Base-by-base conservation (phyloP, 257 asterid species). In the Solanum lycopersicoides region DNA sequence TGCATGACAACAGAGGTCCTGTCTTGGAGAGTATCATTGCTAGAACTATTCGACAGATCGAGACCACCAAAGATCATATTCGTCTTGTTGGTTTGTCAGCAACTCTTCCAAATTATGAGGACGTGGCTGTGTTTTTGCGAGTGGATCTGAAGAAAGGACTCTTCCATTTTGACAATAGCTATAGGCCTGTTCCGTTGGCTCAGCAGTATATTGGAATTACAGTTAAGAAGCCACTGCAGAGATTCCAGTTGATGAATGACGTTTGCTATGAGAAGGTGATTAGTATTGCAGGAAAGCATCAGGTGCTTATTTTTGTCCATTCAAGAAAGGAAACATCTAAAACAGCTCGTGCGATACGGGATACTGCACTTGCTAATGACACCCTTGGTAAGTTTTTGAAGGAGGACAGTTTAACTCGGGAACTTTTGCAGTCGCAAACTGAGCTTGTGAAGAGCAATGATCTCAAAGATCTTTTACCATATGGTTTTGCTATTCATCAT, bases 381-480 rank as follows among this genome's bases (percentile, higher is more conserved):
- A 91, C 93, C 13, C 88, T 91, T 41, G 92, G 92, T 69, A 89
- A 89, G 74, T 89, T 91, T 83, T 85, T 91, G 89, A 89, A 88
- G 86, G 92, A 91, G 87, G 93, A 91, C 39, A 88, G 93, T 73
- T 87, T 86, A 42, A 88, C 90, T 87, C 89, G 92, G 71, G 93
- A 91, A 83, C 86, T 91, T 87, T 90, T 91, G 16, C 92, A 89
- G 88, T 86, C 89, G 41, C 92, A 91, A 34, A 89, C 89, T 6
- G 93, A 91, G 85, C 91, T 91, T 83, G 93, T 91, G 37, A 91
- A 91, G 85, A 91, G 93, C 90, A 91, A 91, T 82, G 93, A 91
- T 82, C 90, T 91, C 20, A 91, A 91, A 85, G 92, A 91, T 82
- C 88, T 91, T 44, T 82, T 91, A 63, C 92, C 93, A 15, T 91